Conservation (phyloP, 352 stramenopile genomes). For the Globisporangium cederbergense region DNA sequence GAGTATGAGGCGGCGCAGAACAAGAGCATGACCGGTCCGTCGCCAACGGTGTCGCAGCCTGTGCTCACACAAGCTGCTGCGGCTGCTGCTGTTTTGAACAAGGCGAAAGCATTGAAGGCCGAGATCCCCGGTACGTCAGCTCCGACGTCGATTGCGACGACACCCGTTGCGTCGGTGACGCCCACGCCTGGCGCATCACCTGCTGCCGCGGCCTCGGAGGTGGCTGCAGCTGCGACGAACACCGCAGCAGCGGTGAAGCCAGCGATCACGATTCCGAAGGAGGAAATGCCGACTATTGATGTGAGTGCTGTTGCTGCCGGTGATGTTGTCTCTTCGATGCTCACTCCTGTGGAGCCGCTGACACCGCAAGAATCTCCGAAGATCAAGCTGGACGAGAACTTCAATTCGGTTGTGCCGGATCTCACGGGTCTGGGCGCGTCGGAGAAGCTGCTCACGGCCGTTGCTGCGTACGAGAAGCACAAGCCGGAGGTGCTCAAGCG, state of each 20-base stretch:
- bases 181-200: constrained; percentile 2
- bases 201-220: constrained; percentile 13
- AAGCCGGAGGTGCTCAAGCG: constrained; percentile 76
- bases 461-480: constrained; percentile 81
- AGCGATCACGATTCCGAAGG: background rate
- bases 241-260: constrained; percentile 23
- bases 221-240: constrained; percentile 13
- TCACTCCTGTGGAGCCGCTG: constrained; percentile 1
- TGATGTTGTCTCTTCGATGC: background rate
- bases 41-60: constrained; percentile 22
- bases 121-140: constrained; percentile 19
- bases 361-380: constrained; percentile 20
- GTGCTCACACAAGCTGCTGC: constrained; percentile 24
- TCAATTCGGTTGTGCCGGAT: constrained; percentile 71
- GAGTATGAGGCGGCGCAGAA: constrained; percentile 67
- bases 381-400: constrained; percentile 41
- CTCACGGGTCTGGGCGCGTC: constrained; percentile 69
- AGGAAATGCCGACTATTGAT: constrained; percentile 5
- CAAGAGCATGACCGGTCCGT: constrained; percentile 40
- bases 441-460: constrained; percentile 74
- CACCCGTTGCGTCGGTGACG: constrained; percentile 17
- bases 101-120: constrained; percentile 30
- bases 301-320: background rate
- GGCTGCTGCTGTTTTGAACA: constrained; percentile 30
- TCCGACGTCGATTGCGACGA: constrained; percentile 5